Base-by-base conservation (phyloP, 208 protist species). In the Trypanosoma brucei region DNA sequence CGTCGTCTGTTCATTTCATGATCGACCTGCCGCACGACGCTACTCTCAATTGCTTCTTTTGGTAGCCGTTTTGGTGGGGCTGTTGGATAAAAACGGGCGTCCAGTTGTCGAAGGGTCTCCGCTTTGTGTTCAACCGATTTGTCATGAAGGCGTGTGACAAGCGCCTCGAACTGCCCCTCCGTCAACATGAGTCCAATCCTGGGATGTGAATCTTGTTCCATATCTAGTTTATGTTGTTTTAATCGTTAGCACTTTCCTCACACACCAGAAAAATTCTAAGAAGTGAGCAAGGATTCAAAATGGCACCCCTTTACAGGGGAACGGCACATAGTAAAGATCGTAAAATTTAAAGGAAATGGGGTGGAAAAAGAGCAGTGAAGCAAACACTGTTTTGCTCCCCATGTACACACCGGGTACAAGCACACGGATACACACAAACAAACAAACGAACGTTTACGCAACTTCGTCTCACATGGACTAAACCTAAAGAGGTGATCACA, bases 11-110 rank as follows among this genome's bases (percentile, higher is more conserved):
- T 61, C 79, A 95, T 87, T 69, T 93, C 86, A 9, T 73, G 62
- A 54, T 95, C 84, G 0, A 92, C 84, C 65, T 93, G 86, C 36
- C 89, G 79, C 44, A 68, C 65, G 22, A 93, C 81, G 55, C 86
- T 93, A 59, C 73, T 69, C 59, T 90, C 74, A 35, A 95, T 63
- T 37, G 67, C 59, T 55, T 84, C 78, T 22, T 78, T 64, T 13
- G 78, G 59, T 13, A 95, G 78, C 30, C 56, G 76, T 53, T 69
- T 62, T n/a, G 64, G 56, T 14, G 59, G 49, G 11, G 64, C 75
- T 7, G 79, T 73, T 8, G 86, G 86, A 62, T 95, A 95, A 68
- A 83, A 92, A 36, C 84, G 84, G 9, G 66, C 49, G 13, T 95
- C 82, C 8, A 93, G 74, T 64, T 83, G 69, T 37, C 75, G 62